Evolutionary conservation across 352 stramenopile genomes (phyloP).

Genomic region (Globisporangium irregulare): DNA sequence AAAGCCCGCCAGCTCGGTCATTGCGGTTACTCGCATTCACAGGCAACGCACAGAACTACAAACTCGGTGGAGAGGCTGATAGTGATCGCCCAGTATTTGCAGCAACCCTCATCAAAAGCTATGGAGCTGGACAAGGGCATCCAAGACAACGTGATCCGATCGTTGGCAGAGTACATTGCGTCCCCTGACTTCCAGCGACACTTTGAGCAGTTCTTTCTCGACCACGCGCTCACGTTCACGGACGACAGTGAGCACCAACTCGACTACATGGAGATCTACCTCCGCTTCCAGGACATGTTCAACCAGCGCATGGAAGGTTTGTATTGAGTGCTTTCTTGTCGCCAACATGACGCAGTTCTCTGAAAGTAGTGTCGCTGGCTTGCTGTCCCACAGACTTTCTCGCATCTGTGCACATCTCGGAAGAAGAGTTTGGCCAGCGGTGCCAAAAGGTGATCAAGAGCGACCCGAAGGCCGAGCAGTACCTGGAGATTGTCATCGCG

Average conservation of each 20-base stretch:
- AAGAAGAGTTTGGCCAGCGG: conserved; percentile 56
- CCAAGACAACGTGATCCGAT: conserved; percentile 50
- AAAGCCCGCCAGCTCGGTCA: no score
- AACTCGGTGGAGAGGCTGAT: neutral
- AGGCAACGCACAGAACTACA: neutral
- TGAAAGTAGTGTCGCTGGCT: no score
- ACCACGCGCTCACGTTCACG: conserved; percentile 59
- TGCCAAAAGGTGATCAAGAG: conserved; percentile 51
- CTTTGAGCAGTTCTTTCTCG: conserved; percentile 78
- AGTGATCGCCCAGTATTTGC: neutral
- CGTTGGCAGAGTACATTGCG: conserved; percentile 63
- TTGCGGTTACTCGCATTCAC: no score
- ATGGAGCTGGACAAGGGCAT: conserved; percentile 33
- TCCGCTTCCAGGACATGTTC: conserved; percentile 70
- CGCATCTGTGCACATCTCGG: conserved; percentile 37
- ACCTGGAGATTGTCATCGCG: conserved; percentile 70
- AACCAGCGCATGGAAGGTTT: conserved; percentile 64
- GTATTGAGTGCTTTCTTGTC: neutral
- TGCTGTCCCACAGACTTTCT: conserved; percentile 42
- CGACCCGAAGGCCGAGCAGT: conserved; percentile 62
- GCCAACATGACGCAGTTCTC: no score
- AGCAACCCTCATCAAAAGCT: neutral
- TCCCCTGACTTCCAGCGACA: conserved; percentile 53
- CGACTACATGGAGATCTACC: conserved; percentile 73
- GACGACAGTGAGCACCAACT: conserved; percentile 67